Conservation (phyloP, 345 rosid genomes). For the Boechera divaricarpa region DNA sequence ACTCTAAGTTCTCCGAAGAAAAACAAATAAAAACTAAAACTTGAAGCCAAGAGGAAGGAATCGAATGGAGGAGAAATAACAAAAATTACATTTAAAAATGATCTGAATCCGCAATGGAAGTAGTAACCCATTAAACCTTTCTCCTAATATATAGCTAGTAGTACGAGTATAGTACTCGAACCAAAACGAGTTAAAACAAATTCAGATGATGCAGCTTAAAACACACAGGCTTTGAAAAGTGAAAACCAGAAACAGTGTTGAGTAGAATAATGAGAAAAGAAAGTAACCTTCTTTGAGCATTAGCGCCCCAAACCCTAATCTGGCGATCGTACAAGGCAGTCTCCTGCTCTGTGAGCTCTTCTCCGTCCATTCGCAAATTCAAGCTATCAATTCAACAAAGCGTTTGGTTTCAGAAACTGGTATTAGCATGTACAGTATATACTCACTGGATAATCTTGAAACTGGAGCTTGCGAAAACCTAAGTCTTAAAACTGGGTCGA, state of each 20-base stretch:
- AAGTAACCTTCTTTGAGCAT: conserved; percentile 83
- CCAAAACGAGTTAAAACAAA: too few relatives aligned
- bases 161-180: too few relatives aligned
- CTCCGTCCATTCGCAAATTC: conserved; percentile 67
- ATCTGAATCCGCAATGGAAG: too few relatives aligned
- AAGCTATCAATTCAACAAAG: conserved; percentile 37
- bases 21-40: too few relatives aligned
- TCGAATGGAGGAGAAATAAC: too few relatives aligned
- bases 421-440: background rate
- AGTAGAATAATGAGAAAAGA: background rate
- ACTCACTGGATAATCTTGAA: background rate
- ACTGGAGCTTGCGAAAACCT: background rate
- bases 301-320: conserved; percentile 99
- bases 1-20: too few relatives aligned
- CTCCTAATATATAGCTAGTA: too few relatives aligned
- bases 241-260: background rate
- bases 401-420: conserved; percentile 18
- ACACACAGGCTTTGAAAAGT: background rate
- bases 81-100: too few relatives aligned
- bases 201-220: background rate
- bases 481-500: background rate
- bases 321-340: conserved; percentile 94
- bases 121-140: too few relatives aligned
- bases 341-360: conserved; percentile 94
- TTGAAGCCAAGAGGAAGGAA: too few relatives aligned